Evolutionary conservation across 352 stramenopile genomes (phyloP).

Genomic region (Phytopythium litorale): DNA sequence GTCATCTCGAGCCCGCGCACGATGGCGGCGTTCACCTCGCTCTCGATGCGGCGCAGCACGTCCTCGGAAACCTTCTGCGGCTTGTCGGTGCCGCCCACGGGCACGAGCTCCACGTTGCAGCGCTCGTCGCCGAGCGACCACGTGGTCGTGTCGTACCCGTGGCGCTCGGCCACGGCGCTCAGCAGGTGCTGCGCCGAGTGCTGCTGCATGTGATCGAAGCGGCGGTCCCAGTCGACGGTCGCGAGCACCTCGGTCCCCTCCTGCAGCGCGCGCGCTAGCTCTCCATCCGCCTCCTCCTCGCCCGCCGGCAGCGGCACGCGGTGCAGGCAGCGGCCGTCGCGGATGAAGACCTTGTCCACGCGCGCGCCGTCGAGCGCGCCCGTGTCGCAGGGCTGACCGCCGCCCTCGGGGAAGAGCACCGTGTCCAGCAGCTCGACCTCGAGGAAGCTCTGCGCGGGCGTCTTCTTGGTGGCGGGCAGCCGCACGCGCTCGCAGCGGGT

Average conservation of each 20-base stretch:
- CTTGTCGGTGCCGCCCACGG: conserved; percentile 14
- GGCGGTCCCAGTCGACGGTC: conserved; percentile 66
- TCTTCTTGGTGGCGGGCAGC: conserved; percentile 26
- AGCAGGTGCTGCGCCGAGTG: conserved; percentile 89
- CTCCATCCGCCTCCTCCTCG: conserved; percentile 8
- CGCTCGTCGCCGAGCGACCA: conserved; percentile 70
- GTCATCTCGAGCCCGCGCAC: conserved; percentile 47
- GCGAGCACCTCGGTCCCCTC: conserved; percentile 49
- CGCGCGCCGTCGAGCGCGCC: conserved; percentile 41
- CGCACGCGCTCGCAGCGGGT: conserved; percentile 28
- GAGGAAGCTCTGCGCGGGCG: conserved; percentile 35
- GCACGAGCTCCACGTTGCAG: conserved; percentile 79
- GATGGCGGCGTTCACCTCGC: conserved; percentile 76
- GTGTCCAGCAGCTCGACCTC: conserved; percentile 71
- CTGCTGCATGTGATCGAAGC: conserved; percentile 88
- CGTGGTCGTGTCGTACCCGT: conserved; percentile 74
- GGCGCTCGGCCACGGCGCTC: conserved; percentile 74
- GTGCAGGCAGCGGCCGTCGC: conserved; percentile 65
- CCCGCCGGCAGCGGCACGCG: conserved; percentile 22
- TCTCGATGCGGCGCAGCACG: conserved; percentile 54
- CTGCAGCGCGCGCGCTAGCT: conserved; percentile 18
- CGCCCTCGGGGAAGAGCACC: conserved; percentile 85
- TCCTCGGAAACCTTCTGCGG: conserved; percentile 33
- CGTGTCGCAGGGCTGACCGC: conserved; percentile 83
- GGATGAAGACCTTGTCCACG: conserved; percentile 61